Conservation (phyloP, 2,329 filamentous ascomycete species). For the Fusarium caatingaense region DNA sequence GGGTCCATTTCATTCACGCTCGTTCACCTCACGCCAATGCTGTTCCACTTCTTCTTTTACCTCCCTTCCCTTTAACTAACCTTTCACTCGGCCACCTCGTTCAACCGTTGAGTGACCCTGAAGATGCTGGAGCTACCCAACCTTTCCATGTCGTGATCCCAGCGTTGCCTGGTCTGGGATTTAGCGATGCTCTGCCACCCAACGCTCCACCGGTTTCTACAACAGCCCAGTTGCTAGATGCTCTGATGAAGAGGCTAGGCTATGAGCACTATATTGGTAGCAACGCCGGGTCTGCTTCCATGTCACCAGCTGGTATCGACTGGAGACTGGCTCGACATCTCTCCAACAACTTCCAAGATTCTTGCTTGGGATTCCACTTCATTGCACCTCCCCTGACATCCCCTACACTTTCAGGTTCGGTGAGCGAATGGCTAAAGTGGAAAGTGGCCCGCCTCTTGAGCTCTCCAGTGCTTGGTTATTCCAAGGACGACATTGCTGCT, state of each 20-base stretch:
- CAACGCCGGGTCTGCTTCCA: slow-evolving; percentile 61
- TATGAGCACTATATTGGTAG: slow-evolving; percentile 70
- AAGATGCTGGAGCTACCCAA: slow-evolving; percentile 56
- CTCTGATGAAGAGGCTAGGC: slow-evolving; percentile 69
- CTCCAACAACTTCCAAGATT: slow-evolving; percentile 58
- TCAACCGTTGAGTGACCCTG: slow-evolving; percentile 64
- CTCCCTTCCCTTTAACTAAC: slow-evolving; percentile 74
- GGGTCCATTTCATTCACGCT: slow-evolving; percentile 74
- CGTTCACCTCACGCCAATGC: slow-evolving; percentile 64
- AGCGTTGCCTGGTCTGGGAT: slow-evolving; percentile 73
- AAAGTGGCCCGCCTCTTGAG: slow-evolving; percentile 62
- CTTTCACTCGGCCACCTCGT: slow-evolving; percentile 69
- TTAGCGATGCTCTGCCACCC: slow-evolving; percentile 70
- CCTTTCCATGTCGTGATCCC: slow-evolving; percentile 76
- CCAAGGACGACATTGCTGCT: slow-evolving; percentile 61
- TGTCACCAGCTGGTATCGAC: slow-evolving; percentile 62
- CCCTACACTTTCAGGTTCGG: slow-evolving; percentile 59
- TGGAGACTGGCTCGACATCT: slow-evolving; percentile 62
- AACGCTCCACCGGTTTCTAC: slow-evolving; percentile 61
- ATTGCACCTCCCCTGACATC: slow-evolving; percentile 65
- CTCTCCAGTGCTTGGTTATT: slow-evolving; percentile 66
- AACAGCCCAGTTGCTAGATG: slow-evolving; percentile 67
- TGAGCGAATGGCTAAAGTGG: slow-evolving; percentile 66
- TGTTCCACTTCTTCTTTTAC: slow-evolving; percentile 72
- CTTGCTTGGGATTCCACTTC: slow-evolving; percentile 70